Conservation (phyloP, 805 yeast species). For the Ogataea corticis region DNA sequence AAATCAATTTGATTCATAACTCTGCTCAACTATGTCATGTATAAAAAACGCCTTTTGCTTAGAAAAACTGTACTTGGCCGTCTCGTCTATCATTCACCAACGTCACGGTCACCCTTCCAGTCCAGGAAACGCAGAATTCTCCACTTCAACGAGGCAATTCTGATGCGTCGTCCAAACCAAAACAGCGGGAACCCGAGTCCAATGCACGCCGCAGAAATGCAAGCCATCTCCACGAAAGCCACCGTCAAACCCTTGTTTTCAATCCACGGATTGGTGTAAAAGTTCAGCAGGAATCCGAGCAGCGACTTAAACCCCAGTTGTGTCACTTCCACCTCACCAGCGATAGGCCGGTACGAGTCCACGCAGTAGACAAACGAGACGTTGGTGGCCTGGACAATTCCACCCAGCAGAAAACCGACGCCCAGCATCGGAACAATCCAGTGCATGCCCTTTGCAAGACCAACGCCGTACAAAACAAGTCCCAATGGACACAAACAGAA, state of each 20-base stretch:
- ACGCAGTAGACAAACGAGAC: conserved; percentile 12
- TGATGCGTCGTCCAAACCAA: conserved; percentile 10
- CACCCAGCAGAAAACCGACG: conserved; percentile 9
- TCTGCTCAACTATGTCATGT: too few relatives aligned
- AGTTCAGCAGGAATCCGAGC: conserved; percentile 9
- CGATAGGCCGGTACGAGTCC: conserved; percentile 12
- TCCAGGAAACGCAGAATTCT: conserved; percentile 1
- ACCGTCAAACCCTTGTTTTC: conserved; percentile 6
- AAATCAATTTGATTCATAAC: too few relatives aligned
- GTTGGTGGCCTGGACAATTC: conserved; percentile 13
- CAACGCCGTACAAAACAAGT: conserved; percentile 9
- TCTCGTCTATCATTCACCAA: conserved; percentile 3
- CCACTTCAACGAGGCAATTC: conserved; percentile 12
- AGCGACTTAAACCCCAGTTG: conserved; percentile 11
- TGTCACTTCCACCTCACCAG: conserved; percentile 12
- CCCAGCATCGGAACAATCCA: conserved; percentile 12
- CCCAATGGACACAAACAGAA: conserved; percentile 9
- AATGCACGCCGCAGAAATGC: conserved; percentile 9
- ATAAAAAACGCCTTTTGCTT: too few relatives aligned
- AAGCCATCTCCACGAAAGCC: conserved; percentile 13
- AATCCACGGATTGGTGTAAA: conserved; percentile 12
- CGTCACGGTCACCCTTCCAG: conserved; percentile 11
- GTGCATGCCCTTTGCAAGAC: conserved; percentile 6
- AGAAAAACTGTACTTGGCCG: too few relatives aligned
- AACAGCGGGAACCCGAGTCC: conserved; percentile 9